Evolutionary conservation across 2,329 filamentous ascomycete species (phyloP).

Genomic region (Neoascochyta sp.): DNA sequence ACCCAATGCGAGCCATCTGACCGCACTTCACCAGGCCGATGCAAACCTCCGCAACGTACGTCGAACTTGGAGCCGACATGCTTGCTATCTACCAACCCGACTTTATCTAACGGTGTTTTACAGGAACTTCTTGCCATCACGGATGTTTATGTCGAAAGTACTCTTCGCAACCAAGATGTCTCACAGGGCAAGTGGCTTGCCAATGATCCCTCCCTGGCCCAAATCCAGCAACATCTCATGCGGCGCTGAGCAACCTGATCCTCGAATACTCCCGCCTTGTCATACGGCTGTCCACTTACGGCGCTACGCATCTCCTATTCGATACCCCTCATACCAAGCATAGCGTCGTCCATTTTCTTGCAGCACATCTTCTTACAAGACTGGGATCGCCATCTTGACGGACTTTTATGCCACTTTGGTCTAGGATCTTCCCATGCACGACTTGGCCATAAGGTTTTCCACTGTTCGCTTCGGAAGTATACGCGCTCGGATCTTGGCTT

Average conservation of each 20-base stretch:
- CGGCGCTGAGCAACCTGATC: conserved; percentile 20
- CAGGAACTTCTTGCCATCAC: conserved; percentile 58
- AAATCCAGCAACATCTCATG: conserved; percentile 44
- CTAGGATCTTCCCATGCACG: conserved; percentile 4
- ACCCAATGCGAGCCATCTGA: conserved; percentile 46
- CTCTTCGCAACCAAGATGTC: conserved; percentile 53
- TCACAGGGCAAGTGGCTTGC: conserved; percentile 58
- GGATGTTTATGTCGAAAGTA: conserved; percentile 54
- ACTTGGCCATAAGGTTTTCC: conserved; percentile 4
- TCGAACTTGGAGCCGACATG: conserved; percentile 7
- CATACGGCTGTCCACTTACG: conserved; percentile 1
- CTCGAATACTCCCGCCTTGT: not conserved
- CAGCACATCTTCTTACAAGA: conserved; percentile 2
- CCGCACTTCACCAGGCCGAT: conserved; percentile 49
- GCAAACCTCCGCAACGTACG: conserved; percentile 49
- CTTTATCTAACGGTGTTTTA: conserved; percentile 7
- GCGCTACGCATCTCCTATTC: conserved; percentile 11
- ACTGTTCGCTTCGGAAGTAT: conserved; percentile 5
- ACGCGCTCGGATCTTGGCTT: conserved; percentile 1
- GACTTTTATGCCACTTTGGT: conserved; percentile 1
- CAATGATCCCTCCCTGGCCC: conserved; percentile 56
- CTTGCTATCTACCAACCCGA: not conserved
- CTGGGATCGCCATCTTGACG: not conserved
- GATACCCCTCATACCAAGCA: conserved; percentile 15
- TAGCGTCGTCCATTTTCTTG: conserved; percentile 9